A percentile compares a stretch with the other conserved stretches of the same genome.
phyloP scores from a whole-genome alignment of 2,329 filamentous ascomycete genomes.

The Penicillium sp. region DNA sequence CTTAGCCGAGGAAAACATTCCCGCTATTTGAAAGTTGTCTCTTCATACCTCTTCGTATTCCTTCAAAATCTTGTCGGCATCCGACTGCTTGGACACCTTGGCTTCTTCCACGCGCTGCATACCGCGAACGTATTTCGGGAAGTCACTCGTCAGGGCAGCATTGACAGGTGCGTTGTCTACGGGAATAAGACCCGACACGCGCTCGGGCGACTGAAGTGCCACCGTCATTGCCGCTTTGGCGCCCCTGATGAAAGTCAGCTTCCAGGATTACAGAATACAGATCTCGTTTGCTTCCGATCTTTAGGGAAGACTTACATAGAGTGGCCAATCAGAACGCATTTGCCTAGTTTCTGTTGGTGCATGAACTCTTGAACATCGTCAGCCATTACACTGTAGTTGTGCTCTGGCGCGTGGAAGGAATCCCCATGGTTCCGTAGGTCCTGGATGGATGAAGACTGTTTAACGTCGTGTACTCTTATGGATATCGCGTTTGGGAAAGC shows the following conservation, averaged over 20 bases:
- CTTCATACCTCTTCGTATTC: conserved; percentile 67
- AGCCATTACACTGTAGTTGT: conserved; percentile 82
- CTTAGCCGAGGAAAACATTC: not conserved
- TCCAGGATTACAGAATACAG: not conserved
- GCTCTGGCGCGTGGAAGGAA: conserved; percentile 72
- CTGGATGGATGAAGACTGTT: conserved; percentile 44
- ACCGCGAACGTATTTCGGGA: conserved; percentile 76
- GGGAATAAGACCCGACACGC: conserved; percentile 71
- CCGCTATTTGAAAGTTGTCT: not conserved
- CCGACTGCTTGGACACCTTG: conserved; percentile 66
- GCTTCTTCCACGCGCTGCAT: conserved; percentile 80
- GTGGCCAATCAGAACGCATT: conserved; percentile 82
- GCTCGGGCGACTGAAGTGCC: conserved; percentile 68
- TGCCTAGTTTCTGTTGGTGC: conserved; percentile 65
- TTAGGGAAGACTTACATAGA: conserved; percentile 68
- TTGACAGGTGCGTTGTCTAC: conserved; percentile 94
- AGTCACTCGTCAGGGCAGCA: conserved; percentile 71
- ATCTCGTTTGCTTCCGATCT: not conserved
- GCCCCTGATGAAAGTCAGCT: conserved; percentile 59
- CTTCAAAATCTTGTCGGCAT: conserved; percentile 78
- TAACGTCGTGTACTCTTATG: not conserved
- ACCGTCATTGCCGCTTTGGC: conserved; percentile 91
- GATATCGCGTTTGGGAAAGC: not conserved
- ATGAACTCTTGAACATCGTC: conserved; percentile 82
- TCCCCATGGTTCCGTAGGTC: conserved; percentile 94